These are phyloP conservation scores for Clarireedia monteithiana DNA, from an alignment of 2,329 filamentous ascomycete species.

Conservation along the genomic window DNA sequence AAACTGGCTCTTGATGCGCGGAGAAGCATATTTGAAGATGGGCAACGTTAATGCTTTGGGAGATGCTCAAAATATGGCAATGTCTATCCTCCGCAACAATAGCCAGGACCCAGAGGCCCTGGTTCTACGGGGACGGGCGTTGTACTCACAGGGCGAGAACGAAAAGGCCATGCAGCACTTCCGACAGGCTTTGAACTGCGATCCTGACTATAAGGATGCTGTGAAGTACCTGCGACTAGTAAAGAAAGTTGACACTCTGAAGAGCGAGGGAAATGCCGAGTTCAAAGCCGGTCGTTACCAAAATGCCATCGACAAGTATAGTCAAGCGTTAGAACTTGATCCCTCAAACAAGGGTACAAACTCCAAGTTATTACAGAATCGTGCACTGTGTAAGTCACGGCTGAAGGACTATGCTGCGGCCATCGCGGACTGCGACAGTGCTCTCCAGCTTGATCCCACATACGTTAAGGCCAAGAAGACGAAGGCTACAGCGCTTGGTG, in stretches of 20 bases:
- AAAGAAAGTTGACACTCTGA: slow-evolving; percentile 86
- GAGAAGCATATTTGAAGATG: slow-evolving; percentile 89
- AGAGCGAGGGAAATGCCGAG: slow-evolving; percentile 83
- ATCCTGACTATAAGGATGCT: slow-evolving; percentile 84
- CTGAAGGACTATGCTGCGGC: slow-evolving; percentile 78
- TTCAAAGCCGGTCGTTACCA: slow-evolving; percentile 83
- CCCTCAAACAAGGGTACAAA: slow-evolving; percentile 86
- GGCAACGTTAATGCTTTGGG: slow-evolving; percentile 80
- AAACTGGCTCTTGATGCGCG: slow-evolving; percentile 90
- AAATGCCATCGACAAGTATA: slow-evolving; percentile 77
- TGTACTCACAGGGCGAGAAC: slow-evolving; percentile 90
- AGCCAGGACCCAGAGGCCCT: slow-evolving; percentile 89
- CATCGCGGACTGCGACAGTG: slow-evolving; percentile 78
- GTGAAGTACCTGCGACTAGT: slow-evolving; percentile 84
- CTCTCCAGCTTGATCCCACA: slow-evolving; percentile 70
- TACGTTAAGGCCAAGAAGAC: slow-evolving; percentile 92
- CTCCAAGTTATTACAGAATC: slow-evolving; percentile 89
- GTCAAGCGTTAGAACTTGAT: slow-evolving; percentile 75
- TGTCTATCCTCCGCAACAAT: slow-evolving; percentile 77
- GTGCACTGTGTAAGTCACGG: slow-evolving; percentile 75
- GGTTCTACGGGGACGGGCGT: slow-evolving; percentile 76
- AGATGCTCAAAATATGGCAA: slow-evolving; percentile 88
- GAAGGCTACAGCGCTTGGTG: slow-evolving; percentile 81
- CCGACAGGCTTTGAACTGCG: slow-evolving; percentile 78
- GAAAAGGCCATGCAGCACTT: slow-evolving; percentile 92